Percentiles rank a stretch among this genome's conserved stretches.
Evolutionary conservation across 1,284 basidiomycete genomes (phyloP).

Genomic region (Boletus sp.): DNA sequence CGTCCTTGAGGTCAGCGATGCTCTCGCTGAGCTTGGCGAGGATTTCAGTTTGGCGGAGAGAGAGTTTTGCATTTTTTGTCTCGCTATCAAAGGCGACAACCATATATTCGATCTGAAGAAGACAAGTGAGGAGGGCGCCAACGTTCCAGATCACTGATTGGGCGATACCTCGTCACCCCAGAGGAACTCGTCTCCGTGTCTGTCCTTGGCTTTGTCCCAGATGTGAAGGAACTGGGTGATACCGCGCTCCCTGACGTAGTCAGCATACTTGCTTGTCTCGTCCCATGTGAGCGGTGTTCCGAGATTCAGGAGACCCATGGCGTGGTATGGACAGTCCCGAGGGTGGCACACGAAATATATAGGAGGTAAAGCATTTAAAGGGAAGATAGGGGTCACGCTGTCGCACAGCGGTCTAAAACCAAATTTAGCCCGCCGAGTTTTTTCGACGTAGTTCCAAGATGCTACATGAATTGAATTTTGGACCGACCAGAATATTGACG

Average conservation of each 20-base stretch:
- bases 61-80: constrained; percentile 79
- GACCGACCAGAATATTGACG: too few relatives aligned
- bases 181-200: constrained; percentile 88
- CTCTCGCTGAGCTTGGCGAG: constrained; percentile 75
- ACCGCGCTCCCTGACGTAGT: constrained; percentile 90
- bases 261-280: constrained; percentile 82
- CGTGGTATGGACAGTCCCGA: constrained; percentile 1
- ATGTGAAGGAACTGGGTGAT: constrained; percentile 93
- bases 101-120: constrained; percentile 88
- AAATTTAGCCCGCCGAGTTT: too few relatives aligned
- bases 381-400: too few relatives aligned
- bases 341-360: too few relatives aligned
- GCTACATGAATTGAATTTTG: too few relatives aligned
- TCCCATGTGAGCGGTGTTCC: constrained; percentile 95
- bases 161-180: constrained; percentile 94
- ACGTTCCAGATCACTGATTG: not conserved
- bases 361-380: too few relatives aligned
- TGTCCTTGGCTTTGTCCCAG: constrained; percentile 89
- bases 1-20: constrained; percentile 63
- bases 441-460: too few relatives aligned
- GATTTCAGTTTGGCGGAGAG: constrained; percentile 92
- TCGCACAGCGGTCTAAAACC: too few relatives aligned
- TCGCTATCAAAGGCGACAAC: constrained; percentile 84
- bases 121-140: constrained; percentile 3
- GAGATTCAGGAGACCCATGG: constrained; percentile 91